Evolutionary conservation across 176 grass and related monocot genomes (phyloP).

Genomic region (Hordeum marinum): DNA sequence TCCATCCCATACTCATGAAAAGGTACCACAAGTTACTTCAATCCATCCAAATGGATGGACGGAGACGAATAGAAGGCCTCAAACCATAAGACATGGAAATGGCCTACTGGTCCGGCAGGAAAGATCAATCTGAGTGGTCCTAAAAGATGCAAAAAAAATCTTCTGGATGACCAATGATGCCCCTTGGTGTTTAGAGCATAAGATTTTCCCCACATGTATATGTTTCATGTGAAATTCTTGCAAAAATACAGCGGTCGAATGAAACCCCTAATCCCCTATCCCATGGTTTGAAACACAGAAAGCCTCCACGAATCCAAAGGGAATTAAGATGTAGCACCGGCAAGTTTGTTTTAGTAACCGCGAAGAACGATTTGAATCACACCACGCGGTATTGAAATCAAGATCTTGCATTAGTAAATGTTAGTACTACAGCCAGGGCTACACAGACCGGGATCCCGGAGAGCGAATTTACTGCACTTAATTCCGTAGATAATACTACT

Average conservation of each 20-base stretch:
- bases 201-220: neutral
- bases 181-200: neutral
- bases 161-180: neutral
- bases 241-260: neutral
- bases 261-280: neutral
- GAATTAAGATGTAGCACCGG: too few species aligned
- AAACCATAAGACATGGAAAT: conserved; percentile 9
- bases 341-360: too few species aligned
- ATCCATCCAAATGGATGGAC: neutral
- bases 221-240: neutral
- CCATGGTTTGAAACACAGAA: neutral
- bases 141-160: neutral
- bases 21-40: neutral
- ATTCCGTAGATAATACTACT: neutral
- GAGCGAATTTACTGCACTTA: neutral
- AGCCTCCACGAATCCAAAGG: neutral
- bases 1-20: conserved; percentile 4
- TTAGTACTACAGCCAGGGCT: neutral
- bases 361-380: too few species aligned
- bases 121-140: neutral
- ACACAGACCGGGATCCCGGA: neutral
- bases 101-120: neutral
- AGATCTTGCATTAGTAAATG: neutral
- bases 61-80: neutral
- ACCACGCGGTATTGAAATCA: neutral